These are phyloP conservation scores for Trichomonas vaginalis DNA, from an alignment of 208 protist genomes.

Conservation along the genomic window DNA sequence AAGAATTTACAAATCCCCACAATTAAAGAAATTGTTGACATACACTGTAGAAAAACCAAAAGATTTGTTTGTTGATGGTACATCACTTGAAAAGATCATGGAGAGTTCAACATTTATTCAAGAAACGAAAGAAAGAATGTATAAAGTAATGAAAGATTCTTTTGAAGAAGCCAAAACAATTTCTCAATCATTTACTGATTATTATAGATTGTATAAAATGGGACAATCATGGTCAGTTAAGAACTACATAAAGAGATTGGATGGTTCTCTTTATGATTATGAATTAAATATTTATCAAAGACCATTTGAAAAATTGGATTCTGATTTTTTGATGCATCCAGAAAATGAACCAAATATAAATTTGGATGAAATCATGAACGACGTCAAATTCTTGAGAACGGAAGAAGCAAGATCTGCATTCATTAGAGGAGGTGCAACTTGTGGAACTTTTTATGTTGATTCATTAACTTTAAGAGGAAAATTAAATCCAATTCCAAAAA, in stretches of 20 bases:
- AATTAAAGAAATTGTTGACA: neutral
- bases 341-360: neutral
- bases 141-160: neutral
- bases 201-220: neutral
- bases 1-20: neutral
- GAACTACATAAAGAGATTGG: neutral
- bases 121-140: neutral
- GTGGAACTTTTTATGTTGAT: neutral
- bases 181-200: neutral
- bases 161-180: neutral
- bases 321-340: neutral
- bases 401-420: neutral
- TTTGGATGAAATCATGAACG: neutral
- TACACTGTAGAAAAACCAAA: neutral
- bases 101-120: neutral
- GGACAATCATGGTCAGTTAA: neutral
- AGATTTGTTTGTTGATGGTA: neutral
- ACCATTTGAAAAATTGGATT: neutral
- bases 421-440: neutral
- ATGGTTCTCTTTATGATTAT: neutral
- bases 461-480: neutral
- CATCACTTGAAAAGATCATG: neutral
- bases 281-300: neutral
- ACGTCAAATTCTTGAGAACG: neutral
- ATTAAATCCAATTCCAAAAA: neutral